Percentiles rank a stretch among this genome's conserved stretches.
These are phyloP conservation scores for Solanum paucissectum DNA, from an alignment of 257 asterid species.

Conservation along the genomic window DNA sequence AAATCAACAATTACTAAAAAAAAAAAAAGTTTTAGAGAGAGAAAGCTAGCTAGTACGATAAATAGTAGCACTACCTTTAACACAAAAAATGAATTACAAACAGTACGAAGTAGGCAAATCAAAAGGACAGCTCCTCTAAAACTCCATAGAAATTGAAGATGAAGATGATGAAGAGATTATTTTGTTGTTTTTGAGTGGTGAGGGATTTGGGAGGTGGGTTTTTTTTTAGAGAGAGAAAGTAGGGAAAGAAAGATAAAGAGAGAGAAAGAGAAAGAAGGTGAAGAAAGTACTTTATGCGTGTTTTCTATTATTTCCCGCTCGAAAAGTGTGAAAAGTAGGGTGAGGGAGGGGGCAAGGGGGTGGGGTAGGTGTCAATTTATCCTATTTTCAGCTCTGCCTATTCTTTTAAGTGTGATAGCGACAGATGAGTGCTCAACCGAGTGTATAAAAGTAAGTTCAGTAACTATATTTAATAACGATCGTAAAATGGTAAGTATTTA, in stretches of 20 bases:
- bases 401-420: slow-evolving; percentile 30
- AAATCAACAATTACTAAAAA: neutral
- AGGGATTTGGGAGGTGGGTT: neutral
- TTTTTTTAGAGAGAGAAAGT: neutral
- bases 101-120: neutral
- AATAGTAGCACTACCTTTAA: neutral
- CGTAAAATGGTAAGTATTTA: neutral
- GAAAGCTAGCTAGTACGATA: neutral
- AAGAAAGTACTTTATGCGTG: slow-evolving; percentile 20
- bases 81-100: neutral
- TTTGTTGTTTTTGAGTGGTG: neutral
- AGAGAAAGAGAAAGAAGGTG: neutral
- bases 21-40: neutral
- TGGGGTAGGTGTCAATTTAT: neutral
- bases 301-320: slow-evolving; percentile 29
- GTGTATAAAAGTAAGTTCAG: neutral
- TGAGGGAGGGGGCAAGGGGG: neutral
- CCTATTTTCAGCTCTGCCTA: slow-evolving; percentile 3
- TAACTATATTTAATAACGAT: neutral
- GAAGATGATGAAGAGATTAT: neutral
- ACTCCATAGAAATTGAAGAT: neutral
- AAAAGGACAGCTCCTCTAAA: neutral
- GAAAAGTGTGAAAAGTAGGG: slow-evolving; percentile 14
- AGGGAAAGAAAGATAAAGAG: neutral
- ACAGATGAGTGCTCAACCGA: slow-evolving; percentile 20